Evolutionary conservation across 176 grass and related monocot species (phyloP), one percentile per base, ranked within the genome.

Genomic region (Guadua angustifolia): DNA sequence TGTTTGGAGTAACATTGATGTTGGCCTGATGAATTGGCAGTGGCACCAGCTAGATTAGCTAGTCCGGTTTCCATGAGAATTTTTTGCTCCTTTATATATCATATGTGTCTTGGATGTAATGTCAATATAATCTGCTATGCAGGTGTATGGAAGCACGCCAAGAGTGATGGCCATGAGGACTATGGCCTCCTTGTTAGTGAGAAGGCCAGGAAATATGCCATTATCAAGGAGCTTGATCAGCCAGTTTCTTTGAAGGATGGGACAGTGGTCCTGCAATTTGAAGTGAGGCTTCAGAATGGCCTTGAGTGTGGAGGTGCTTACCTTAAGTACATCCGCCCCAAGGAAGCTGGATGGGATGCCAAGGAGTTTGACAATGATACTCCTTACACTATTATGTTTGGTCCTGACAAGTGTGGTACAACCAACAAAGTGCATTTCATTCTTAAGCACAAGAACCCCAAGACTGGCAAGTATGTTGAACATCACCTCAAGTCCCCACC

Each of bases 371-470:
- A 95, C 25, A 99, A 94, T 72, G 93, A 94, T 21, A 89, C 91
- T 59, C 96, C 96, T 63, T 99, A 99, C 74, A 71, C 85, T 42
- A 95, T 99, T 25, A 99, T 99, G 96, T 99, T 99, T 92, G 96
- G 96, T 81, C 96, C 96, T 63, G 96, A 99, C 84, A 99, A 99
- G 42, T 99, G 96, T 76, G 96, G 96, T 39, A 91, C 89, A 25
- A 99, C 96, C 4, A 95, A 99, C 86, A 99, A 99, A 81, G 93
- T 99, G 36, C 96, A 99, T 83, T 99, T 99, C 86, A 99, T 99
- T 75, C 73, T 99, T 58, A 89, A 92, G 68, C 96, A 99, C 93
- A 90, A 99, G 88, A 99, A 92, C 71, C 96, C 96, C 0, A 95
- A 95, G 78, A 99, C 91, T 67, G 93, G 91, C 18, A 87, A 99